phyloP scores from a whole-genome alignment of 441 rosid genomes.

The Gossypium davidsonii region DNA sequence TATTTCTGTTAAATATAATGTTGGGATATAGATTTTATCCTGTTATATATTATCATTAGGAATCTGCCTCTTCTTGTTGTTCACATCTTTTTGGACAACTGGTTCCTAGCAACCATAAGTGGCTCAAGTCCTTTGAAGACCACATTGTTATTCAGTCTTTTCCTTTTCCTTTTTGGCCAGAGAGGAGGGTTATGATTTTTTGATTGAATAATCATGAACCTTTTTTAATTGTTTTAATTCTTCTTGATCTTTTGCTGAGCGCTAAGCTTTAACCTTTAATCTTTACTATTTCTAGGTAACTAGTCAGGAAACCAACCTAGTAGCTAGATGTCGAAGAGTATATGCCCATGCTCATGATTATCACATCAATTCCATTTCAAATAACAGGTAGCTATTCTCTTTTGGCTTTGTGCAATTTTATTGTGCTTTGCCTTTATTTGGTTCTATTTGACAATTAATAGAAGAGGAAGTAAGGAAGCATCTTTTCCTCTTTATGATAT shows the following conservation, averaged over 20 bases:
- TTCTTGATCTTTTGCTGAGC: constrained; percentile 4
- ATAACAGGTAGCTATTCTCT: constrained; percentile 56
- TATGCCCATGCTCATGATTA: constrained; percentile 99
- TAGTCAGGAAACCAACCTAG: constrained; percentile 70
- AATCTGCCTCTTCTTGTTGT: not conserved
- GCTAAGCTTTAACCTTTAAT: not conserved
- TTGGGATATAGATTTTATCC: not conserved
- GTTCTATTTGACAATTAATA: not conserved
- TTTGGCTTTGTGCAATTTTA: not conserved
- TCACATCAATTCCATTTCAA: constrained; percentile 96
- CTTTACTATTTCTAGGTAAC: constrained; percentile 45
- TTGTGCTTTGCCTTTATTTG: not conserved
- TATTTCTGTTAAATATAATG: not conserved
- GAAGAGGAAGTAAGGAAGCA: not conserved
- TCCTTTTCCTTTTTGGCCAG: not conserved
- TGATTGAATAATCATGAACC: not conserved
- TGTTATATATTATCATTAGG: not conserved
- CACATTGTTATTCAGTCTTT: not conserved
- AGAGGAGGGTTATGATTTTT: not conserved
- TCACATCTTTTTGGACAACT: not conserved
- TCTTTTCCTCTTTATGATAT: not conserved
- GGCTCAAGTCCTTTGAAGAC: not conserved
- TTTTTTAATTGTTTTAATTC: constrained; percentile 1
- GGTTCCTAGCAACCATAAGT: not conserved
- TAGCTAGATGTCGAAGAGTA: constrained; percentile 90